Base-by-base conservation (phyloP, 2,329 filamentous ascomycete species). In the Paraconiothyrium brasiliense region DNA sequence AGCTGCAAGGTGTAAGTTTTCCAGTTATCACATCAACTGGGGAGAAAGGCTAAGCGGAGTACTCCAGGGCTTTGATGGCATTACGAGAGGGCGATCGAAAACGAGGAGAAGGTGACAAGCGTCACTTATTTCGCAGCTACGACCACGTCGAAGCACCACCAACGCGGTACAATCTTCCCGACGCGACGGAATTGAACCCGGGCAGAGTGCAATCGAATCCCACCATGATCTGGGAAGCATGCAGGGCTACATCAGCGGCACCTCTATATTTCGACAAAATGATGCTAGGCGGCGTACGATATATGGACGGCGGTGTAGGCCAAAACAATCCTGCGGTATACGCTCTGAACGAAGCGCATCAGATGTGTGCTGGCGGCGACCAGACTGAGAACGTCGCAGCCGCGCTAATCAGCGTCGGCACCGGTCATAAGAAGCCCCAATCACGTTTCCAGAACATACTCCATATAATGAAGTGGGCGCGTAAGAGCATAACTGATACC, bases 181-280 rank as follows among this genome's bases (percentile, higher is more conserved):
- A 52, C 22, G 24, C n/a, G 9, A 13, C 13, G 13, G 34, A 24
- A 9, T 10, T 52, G 34, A 52, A 39, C 0, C 51, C 51, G 14
- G 51, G 37, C 13, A 43, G 9, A 43, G 51, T 54, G 9, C 51
- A 54, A 43, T 43, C 22, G 4, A 43, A 54, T 13, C 11, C 51
- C 10, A 54, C 52, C 14, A 44, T 10, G 10, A 55, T 55, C 20
- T 55, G 52, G 52, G 52, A 55, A 22, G 52, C 52, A 3, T 55
- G 52, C 24, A 27, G 52, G 27, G 52, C 52, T 22, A 55, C 52
- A 3, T 55, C 52, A 37, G 52, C 52, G 46, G 52, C 52, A 24
- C 52, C 52, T 16, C n/a, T 55, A 6, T 55, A 55, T 37, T 55
- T 55, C 24, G n/a, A 55, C 39, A 55, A 55, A 20, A 55, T 55